Evolutionary conservation across 768 basidiomycete species (phyloP).

Genomic region (Suillus occidentalis): DNA sequence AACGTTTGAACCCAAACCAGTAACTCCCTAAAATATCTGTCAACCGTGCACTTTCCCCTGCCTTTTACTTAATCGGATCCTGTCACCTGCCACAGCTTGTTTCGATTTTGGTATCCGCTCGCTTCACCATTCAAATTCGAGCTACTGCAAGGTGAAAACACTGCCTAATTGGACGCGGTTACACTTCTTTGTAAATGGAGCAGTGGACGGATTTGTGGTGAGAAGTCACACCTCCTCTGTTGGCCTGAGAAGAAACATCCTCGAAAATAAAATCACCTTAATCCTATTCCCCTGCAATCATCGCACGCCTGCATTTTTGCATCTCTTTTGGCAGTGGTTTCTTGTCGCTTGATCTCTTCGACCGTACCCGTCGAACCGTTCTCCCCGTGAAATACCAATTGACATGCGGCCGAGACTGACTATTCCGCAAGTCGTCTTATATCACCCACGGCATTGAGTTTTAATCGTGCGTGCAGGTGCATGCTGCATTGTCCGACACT

Average conservation of each 20-base stretch:
- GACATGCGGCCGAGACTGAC: neutral
- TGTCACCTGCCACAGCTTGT: neutral
- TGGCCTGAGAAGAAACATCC: conserved; percentile 12
- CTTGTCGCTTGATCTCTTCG: conserved; percentile 2
- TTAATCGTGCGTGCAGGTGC: neutral
- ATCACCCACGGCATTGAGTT: neutral
- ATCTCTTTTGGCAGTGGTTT: conserved; percentile 7
- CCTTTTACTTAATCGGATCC: neutral
- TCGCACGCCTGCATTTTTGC: neutral
- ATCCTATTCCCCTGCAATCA: neutral
- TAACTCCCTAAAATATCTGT: no score
- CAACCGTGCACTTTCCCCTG: neutral
- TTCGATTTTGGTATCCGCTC: neutral
- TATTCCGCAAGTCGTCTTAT: neutral
- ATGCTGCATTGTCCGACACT: neutral
- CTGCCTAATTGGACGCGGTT: conserved; percentile 8
- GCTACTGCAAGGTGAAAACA: conserved; percentile 7
- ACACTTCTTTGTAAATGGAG: neutral
- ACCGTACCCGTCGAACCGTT: neutral
- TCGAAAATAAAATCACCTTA: neutral
- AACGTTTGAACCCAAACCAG: neutral
- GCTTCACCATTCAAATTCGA: neutral
- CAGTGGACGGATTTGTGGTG: conserved; percentile 8
- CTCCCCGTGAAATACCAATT: neutral
- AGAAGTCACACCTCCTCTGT: conserved; percentile 8